Evolutionary conservation across 345 rosid genomes (phyloP), one percentile per base, ranked within the genome.

Genomic region (Camelina sativa): DNA sequence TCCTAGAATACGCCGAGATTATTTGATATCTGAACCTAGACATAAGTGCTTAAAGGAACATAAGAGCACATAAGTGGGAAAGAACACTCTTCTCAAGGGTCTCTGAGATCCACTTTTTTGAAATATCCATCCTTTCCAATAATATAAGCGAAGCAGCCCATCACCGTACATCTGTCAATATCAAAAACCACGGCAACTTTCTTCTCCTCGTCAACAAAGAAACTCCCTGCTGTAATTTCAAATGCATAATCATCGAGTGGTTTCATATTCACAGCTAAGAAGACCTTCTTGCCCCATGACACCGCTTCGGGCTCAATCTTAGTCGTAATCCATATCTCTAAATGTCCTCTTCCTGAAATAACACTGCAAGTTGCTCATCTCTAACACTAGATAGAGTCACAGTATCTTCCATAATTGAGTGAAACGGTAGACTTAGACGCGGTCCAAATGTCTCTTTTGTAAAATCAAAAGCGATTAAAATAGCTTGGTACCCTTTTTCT

Each of bases 161-260:
- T n/a, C 7, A 8, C 1, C 38, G 22, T 15, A 2, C 16, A 5
- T 23, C 7, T 11, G 8, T 53, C 41, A 25, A 0, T 3, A 15
- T 57, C 40, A 30, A 57, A 30, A 57, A 57, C 62, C 7, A 57
- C 11, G 3, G 41, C 62, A 3, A 57, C 12, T 57, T n/a, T 32
- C 41, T 57, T 57, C 62, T 57, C 62, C 23, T 57, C 12, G 62
- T 57, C 20, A 57, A 57, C 62, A n/a, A 57, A 57, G 41, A 57
- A 57, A 53, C 51, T 46, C 51, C 51, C 51, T 6, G 8, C 0
- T n/a, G 3, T 2, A n/a, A 46, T 20, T n/a, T 19, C 20, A 44
- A 44, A 13, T 46, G 2, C 19, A n/a, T 6, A 46, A 6, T 2
- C 19, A 46, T 15, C 6, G 19, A 46, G 19, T 46, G 51, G 51